Base-by-base conservation (phyloP, 345 rosid species). In the Pistacia integerrima region DNA sequence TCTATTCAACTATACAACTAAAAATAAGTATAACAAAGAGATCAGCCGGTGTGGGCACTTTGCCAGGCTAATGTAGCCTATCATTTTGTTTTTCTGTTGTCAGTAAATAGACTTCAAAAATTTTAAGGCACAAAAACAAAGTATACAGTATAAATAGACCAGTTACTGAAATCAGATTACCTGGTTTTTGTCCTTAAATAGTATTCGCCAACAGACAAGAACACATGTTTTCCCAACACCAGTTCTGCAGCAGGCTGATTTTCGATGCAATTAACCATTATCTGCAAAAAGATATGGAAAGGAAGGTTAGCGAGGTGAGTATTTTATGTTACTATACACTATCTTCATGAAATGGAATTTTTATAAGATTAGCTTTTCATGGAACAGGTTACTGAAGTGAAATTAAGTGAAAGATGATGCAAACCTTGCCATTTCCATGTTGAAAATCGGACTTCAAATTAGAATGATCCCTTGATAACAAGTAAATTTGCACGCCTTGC, bases 361-460 rank as follows among this genome's bases (percentile, higher is more conserved):
- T 54, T 12, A 54, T 54, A 54, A 2, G 18, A 14, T 14, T 12
- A 54, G 16, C 57, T 54, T 17, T 13, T 54, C 17, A 54, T 54
- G 57, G 46, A 11, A 74, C 36, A n/a, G 20, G 28, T 35, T 33
- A 18, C 25, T 16, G 33, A 70, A 76, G 22, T 64, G 8, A 17
- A 54, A 11, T 12, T 35, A 4, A 0, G 25, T 4, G 3, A 3
- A 46, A 18, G 33, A 36, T 20, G 9, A 41, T 18, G 35, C 90
- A 73, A 57, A 93, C 99, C 98, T 92, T 89, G 35, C 94, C 93
- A 57, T 88, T 74, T 74, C 93, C 91, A 0, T 8, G 89, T 70
- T 91, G 98, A 75, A 96, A 92, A 82, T 92, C 97, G 2, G 92
- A 84, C 74, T 88, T 96, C 66, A 96, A 74, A 75, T 70, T 85